A percentile compares a stretch with the other conserved stretches of the same genome.
phyloP scores from a whole-genome alignment of 2,329 filamentous ascomycete genomes.

The Colletotrichum costaricense region DNA sequence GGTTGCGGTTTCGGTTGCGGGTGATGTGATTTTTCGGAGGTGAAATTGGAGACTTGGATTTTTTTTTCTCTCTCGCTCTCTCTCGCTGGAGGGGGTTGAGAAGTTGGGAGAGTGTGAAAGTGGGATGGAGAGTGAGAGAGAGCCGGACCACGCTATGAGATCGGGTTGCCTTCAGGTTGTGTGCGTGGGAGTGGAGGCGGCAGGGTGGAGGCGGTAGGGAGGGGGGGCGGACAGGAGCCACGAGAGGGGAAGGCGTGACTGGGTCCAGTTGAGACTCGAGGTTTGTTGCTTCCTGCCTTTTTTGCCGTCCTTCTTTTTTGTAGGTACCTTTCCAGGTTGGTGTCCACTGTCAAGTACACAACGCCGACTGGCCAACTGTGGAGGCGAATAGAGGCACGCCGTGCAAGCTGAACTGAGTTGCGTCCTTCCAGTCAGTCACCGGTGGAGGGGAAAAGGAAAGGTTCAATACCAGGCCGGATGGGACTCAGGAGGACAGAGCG shows the following conservation, averaged over 20 bases:
- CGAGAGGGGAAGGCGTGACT: conserved; percentile 27
- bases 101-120: conserved; percentile 26
- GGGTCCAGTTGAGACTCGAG: conserved; percentile 23
- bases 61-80: background rate
- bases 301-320: background rate
- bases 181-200: conserved; percentile 26
- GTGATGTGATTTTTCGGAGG: conserved; percentile 32
- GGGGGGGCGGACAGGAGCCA: conserved; percentile 21
- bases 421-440: background rate
- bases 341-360: background rate
- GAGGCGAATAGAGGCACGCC: background rate
- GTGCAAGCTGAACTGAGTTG: background rate
- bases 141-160: conserved; percentile 17
- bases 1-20: conserved; percentile 18
- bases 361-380: background rate
- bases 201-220: conserved; percentile 15
- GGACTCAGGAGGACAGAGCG: background rate
- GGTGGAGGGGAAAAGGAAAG: background rate
- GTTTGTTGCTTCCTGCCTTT: conserved; percentile 13
- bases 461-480: background rate
- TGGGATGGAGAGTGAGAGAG: conserved; percentile 20
- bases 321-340: background rate
- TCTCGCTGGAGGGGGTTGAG: conserved; percentile 11
- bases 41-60: conserved; percentile 36
- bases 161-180: conserved; percentile 8